Evolutionary conservation across 306 rosid species (phyloP), one percentile per base, ranked within the genome.

Genomic region (Prunus salicina): DNA sequence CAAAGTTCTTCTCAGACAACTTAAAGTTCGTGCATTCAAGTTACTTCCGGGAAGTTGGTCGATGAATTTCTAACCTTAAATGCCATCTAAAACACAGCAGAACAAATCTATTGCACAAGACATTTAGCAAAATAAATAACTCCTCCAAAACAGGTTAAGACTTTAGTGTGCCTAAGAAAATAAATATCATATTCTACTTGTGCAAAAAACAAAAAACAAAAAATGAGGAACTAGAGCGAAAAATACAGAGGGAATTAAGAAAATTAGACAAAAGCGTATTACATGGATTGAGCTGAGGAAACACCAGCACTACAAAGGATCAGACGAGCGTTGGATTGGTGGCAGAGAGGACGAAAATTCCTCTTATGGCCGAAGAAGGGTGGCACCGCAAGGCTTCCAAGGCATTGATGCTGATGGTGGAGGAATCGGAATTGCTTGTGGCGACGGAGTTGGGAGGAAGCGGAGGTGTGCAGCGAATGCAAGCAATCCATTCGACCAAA

Each of bases 401-500:
- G 71, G 56, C 67, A 56, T 76, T 34, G 57, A 16, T 72, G 73
- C 18, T 51, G 69, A 8, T 11, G 77, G 16, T 61, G 73, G n/a
- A 25, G 64, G 80, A 79, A 79, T 71, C 78, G 8, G 70, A 76
- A 74, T 62, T 61, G 78, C 72, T 71, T 81, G 53, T 22, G 79
- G 2, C 67, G 50, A 55, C 34, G 77, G 84, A 74, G 72, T 52
- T 67, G 75, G 32, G 52, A 12, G 11, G 81, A 75, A 25, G 82
- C 57, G 18, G 84, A 79, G 84, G 78, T 67, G 34, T 76, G 87
- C 60, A 84, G 71, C n/a, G 47, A 64, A 30, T 76, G 87, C 58
- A 84, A 72, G 71, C 87, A 84, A 65, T 83, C 86, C 87, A 82
- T 82, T 72, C 15, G 9, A 64, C 13, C 24, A 64, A 64, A 64